A percentile compares a stretch with the other conserved stretches of the same genome.
These are phyloP conservation scores for Trebouxia sp. DNA, from an alignment of 139 green algal species.

Conservation along the genomic window DNA sequence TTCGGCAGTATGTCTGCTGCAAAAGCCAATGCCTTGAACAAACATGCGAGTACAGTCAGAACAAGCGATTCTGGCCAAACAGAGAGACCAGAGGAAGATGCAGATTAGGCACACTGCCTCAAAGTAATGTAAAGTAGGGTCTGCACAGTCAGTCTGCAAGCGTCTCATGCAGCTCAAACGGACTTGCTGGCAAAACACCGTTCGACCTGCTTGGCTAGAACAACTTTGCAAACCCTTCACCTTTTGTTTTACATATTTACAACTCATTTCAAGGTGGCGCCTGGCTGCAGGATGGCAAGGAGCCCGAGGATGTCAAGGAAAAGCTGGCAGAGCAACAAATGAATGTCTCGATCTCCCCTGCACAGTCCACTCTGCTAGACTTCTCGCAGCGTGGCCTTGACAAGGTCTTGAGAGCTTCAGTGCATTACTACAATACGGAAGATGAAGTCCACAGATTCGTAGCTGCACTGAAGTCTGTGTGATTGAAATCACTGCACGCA, in stretches of 20 bases:
- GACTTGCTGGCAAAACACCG: not conserved
- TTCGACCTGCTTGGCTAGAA: not conserved
- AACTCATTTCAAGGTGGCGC: slow-evolving; percentile 25
- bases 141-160: not conserved
- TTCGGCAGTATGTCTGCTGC: too few species aligned
- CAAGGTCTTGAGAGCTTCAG: slow-evolving; percentile 55
- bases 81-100: too few species aligned
- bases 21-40: too few species aligned
- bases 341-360: slow-evolving; percentile 51
- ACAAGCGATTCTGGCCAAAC: too few species aligned
- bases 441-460: slow-evolving; percentile 53
- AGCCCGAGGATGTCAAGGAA: slow-evolving; percentile 31
- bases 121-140: not conserved
- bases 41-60: too few species aligned
- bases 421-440: slow-evolving; percentile 73
- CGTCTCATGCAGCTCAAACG: not conserved
- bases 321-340: slow-evolving; percentile 35
- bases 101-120: too few species aligned
- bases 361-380: slow-evolving; percentile 53
- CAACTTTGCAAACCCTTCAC: not conserved
- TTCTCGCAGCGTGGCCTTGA: slow-evolving; percentile 52
- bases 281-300: slow-evolving; percentile 31
- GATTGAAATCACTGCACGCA: not conserved
- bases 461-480: slow-evolving; percentile 25
- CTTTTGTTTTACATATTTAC: not conserved